Base-by-base conservation (phyloP, 176 grass and related monocot species). In the Musa acuminata region DNA sequence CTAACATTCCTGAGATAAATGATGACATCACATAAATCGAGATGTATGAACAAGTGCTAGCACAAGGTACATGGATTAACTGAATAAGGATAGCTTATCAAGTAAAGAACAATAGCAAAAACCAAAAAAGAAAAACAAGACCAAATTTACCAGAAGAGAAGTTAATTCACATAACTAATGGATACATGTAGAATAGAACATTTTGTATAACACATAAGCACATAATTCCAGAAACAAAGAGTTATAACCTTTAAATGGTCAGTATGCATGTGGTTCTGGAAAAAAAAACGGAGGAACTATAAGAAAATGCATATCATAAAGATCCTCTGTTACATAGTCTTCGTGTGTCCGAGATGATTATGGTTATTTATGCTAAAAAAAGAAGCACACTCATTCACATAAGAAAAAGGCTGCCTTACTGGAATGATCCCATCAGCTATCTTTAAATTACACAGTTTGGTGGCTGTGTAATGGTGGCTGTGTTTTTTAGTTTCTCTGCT, bases 351-450 rank as follows among this genome's bases (percentile, higher is more conserved):
- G 4, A 43, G 35, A 43, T 43, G 35, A 43, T 43, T 43, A 43
- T 43, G 35, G 5, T 43, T 43, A 43, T 43, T 43, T 43, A 43
- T 43, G 35, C 9, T 19, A 52, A 52, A 73, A 72, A 13, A 73
- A 50, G 7, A 49, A 55, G 11, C 6, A 24, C 21, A 29, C 48
- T 11, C 72, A 62, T 24, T 62, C 12, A 48, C 62, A 24, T n/a
- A 29, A 72, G 20, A 62, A 20, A 22, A 24, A 76, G 23, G 11
- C 29, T 8, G 52, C 71, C 75, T 53, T 78, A 86, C 84, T 17
- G 79, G 84, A 53, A 86, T 78, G 35, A 86, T 82, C 72, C 69
- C 67, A 86, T 82, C 84, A 63, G 79, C 80, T 75, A 82, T 77
- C 72, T 80, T 72, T 53, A 79, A 64, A 69, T 68, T 72, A 54